Evolutionary conservation across 306 rosid genomes (phyloP).

Genomic region (Phaseolus lunatus): DNA sequence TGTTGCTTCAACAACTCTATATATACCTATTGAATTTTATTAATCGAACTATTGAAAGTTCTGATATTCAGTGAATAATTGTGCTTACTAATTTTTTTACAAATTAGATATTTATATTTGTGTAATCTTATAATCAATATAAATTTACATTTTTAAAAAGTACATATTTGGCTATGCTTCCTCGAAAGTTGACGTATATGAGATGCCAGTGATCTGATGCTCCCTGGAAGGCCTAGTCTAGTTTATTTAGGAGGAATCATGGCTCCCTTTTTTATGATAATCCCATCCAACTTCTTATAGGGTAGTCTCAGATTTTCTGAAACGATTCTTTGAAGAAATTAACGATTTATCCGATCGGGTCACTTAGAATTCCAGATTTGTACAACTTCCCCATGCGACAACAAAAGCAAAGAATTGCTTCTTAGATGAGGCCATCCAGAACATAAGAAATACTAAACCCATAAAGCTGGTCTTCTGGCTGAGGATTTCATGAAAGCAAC

Average conservation of each 20-base stretch:
- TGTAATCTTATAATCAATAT: neutral
- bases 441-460: conserved; percentile 74
- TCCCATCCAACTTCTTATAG: conserved; percentile 14
- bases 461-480: conserved; percentile 53
- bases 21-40: neutral
- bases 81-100: neutral
- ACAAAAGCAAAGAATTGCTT: conserved; percentile 76
- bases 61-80: neutral
- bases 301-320: conserved; percentile 16
- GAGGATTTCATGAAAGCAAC: conserved; percentile 51
- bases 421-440: conserved; percentile 53
- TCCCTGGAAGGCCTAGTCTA: neutral
- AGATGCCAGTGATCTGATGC: neutral
- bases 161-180: neutral
- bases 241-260: neutral
- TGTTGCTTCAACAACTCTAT: neutral
- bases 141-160: neutral
- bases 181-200: neutral
- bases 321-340: conserved; percentile 30
- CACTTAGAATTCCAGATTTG: conserved; percentile 39
- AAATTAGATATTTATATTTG: neutral
- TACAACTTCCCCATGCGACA: conserved; percentile 46
- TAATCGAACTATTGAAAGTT: neutral
- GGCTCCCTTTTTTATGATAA: conserved; percentile 17
- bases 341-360: conserved; percentile 34